Base-by-base conservation (phyloP, 2,329 filamentous ascomycete genomes). In the Coniella vitis region DNA sequence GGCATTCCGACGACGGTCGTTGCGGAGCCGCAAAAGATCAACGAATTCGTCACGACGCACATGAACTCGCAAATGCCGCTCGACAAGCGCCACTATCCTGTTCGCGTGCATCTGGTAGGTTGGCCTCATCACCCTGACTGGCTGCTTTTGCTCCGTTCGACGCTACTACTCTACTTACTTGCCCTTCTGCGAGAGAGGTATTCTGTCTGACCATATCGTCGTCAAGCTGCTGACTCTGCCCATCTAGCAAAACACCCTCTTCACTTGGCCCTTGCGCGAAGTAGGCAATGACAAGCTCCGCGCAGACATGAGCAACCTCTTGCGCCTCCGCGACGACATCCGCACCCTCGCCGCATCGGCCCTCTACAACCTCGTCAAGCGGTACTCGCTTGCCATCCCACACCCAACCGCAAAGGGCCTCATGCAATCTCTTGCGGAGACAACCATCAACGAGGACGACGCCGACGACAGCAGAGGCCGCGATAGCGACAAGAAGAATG, bases 221-320 rank as follows among this genome's bases (percentile, higher is more conserved):
- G n/a, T n/a, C n/a, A n/a, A n/a, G n/a, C n/a, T n/a, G 16, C 38
- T 40, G 21, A 40, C 20, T 16, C 10, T 29, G 21, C 2, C 9
- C 8, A 7, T 4, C n/a, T 5, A 41, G 38, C 19, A 13, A 7
- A 41, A 57, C 19, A 57, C 55, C 1, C 58, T 57, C 41, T 59
- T 60, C 52, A 54, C 58, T 22, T 69, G 64, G 56, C 66, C 65
- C 8, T 54, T 55, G 13, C 56, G 57, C 48, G 63, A 69, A 45
- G 49, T 52, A 22, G 50, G 58, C 4, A 41, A 49, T 13, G 44
- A 34, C 16, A 38, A 19, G 19, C 61, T 70, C 47, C 57, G 60
- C 19, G 54, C 54, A 12, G 62, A 61, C 38, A 70, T 72, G 45
- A 69, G 70, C 20, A 62, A 64, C 16, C 56, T 72, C 25, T 55